A percentile compares a stretch with the other conserved stretches of the same genome.
Conservation (phyloP, 331 rosid genomes). For the Quercus phellos region DNA sequence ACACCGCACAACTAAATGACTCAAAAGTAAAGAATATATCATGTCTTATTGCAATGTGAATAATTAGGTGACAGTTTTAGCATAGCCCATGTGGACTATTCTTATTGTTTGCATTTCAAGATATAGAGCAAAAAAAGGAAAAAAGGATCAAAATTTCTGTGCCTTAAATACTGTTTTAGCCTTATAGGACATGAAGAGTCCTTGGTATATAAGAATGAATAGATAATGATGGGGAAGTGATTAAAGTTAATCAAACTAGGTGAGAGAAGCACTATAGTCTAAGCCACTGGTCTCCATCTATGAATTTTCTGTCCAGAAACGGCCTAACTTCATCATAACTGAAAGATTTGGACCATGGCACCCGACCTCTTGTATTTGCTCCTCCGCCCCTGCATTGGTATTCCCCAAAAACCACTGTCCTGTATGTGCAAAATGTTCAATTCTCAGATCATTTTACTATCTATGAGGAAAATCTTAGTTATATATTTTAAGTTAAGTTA, state of each 20-base stretch:
- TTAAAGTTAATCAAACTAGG: background rate
- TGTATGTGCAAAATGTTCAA: slow-evolving; percentile 21
- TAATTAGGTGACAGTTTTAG: background rate
- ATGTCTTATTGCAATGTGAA: background rate
- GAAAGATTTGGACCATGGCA: slow-evolving; percentile 67
- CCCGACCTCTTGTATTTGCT: slow-evolving; percentile 52
- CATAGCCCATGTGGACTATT: background rate
- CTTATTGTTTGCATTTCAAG: background rate
- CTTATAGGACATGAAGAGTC: background rate
- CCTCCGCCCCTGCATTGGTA: slow-evolving; percentile 63
- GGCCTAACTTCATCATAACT: slow-evolving; percentile 47
- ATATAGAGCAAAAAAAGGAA: background rate
- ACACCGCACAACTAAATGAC: background rate
- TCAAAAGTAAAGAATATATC: background rate
- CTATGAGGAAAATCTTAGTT: background rate
- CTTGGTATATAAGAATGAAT: background rate
- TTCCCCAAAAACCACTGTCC: slow-evolving; percentile 84
- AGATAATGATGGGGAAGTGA: background rate
- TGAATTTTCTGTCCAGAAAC: slow-evolving; percentile 49
- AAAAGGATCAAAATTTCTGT: background rate
- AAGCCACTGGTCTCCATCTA: slow-evolving; percentile 77
- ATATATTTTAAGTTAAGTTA: background rate
- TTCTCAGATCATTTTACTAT: background rate
- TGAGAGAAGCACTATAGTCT: slow-evolving; percentile 35
- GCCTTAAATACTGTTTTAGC: background rate